A percentile compares a stretch with the other conserved stretches of the same genome.
Conservation (phyloP, 179 eudicot genomes). For the Silene coronaria region DNA sequence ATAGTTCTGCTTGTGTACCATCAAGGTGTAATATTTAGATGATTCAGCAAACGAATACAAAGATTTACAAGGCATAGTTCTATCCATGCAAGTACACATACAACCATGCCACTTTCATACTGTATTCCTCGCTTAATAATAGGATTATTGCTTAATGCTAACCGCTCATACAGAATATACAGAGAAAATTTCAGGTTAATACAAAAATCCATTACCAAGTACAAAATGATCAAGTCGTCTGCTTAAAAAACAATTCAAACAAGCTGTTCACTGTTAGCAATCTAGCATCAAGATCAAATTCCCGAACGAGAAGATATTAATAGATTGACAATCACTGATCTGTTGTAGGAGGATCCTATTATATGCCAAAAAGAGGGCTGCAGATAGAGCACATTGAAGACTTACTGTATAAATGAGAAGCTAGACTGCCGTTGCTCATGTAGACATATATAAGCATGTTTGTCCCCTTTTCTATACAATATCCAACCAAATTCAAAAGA, state of each 20-base stretch:
- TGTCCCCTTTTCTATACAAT: constrained; percentile 86
- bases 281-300: not conserved
- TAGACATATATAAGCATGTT: constrained; percentile 77
- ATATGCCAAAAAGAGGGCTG: not conserved
- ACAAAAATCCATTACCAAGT: too few relatives aligned
- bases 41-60: too few relatives aligned
- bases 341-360: not conserved
- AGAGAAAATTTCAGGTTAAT: not conserved
- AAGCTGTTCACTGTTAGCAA: not conserved
- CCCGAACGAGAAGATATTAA: not conserved
- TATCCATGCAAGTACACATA: too few relatives aligned
- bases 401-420: constrained; percentile 89
- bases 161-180: not conserved
- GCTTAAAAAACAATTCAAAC: not conserved
- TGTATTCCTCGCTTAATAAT: too few relatives aligned
- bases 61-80: too few relatives aligned
- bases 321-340: too few relatives aligned
- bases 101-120: too few relatives aligned
- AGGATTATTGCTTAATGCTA: not conserved
- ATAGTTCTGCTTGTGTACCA: not conserved
- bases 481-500: constrained; percentile 92
- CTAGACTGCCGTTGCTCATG: constrained; percentile 87
- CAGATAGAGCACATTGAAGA: constrained; percentile 2
- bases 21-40: not conserved
- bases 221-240: not conserved